These are phyloP conservation scores for Phytopythium montanum DNA, from an alignment of 352 stramenopile genomes.

Conservation along the genomic window DNA sequence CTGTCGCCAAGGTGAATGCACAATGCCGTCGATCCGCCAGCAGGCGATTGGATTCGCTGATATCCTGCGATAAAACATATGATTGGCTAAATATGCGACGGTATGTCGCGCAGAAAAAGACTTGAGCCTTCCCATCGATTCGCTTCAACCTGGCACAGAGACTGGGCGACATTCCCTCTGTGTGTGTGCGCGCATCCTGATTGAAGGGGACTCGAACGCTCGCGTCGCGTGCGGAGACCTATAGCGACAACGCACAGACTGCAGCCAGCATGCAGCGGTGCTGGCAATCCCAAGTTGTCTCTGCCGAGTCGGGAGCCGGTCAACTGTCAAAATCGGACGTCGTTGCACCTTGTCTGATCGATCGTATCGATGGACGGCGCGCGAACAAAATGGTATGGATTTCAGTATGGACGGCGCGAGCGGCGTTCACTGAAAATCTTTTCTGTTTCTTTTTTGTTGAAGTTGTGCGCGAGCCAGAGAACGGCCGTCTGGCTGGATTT, in stretches of 20 bases:
- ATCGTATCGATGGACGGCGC: neutral
- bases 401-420: too few relatives aligned
- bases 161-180: conserved; percentile 4
- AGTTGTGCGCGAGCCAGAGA: conserved; percentile 38
- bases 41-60: conserved; percentile 7
- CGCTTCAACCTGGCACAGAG: conserved; percentile 43
- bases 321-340: too few relatives aligned
- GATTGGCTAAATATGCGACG: conserved; percentile 8
- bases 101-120: conserved; percentile 12
- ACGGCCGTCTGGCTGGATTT: conserved; percentile 13
- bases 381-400: too few relatives aligned
- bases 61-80: conserved; percentile 7
- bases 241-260: too few relatives aligned
- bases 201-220: conserved; percentile 15
- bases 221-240: neutral
- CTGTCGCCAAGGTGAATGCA: conserved; percentile 8
- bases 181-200: conserved; percentile 14
- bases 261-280: too few relatives aligned
- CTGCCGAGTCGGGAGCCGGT: too few relatives aligned
- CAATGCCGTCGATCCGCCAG: neutral
- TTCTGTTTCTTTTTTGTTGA: conserved; percentile 63
- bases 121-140: conserved; percentile 6
- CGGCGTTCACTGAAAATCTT: conserved; percentile 5
- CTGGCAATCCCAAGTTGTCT: too few relatives aligned
- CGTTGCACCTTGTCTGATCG: too few relatives aligned